These are phyloP conservation scores for Pelargonium citronellum DNA, from an alignment of 441 rosid genomes.

Conservation along the genomic window DNA sequence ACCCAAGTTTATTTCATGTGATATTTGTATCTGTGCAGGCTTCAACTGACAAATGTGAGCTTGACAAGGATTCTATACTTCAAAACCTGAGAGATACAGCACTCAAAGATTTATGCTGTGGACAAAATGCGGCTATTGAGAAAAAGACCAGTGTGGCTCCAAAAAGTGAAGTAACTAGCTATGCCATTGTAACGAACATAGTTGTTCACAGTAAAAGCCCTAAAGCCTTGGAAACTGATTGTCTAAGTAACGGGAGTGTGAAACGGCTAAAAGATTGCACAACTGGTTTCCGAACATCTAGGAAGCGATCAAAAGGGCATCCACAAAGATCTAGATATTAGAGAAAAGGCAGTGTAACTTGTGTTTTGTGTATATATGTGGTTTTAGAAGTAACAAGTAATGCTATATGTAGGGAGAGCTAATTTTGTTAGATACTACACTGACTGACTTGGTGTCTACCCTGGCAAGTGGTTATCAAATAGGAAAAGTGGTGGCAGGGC, in stretches of 20 bases:
- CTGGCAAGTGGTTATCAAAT: too few species aligned
- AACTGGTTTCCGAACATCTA: conserved; percentile 30
- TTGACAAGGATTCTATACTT: conserved; percentile 38
- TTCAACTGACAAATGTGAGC: conserved; percentile 29
- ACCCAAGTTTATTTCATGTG: neutral
- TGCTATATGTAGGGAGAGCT: neutral
- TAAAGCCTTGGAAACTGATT: conserved; percentile 39
- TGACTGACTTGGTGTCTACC: neutral
- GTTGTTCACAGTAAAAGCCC: conserved; percentile 1
- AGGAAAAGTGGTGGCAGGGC: too few species aligned
- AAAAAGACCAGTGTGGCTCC: conserved; percentile 39
- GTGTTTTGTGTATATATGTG: conserved; percentile 20
- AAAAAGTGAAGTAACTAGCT: conserved; percentile 43
- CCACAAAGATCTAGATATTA: conserved; percentile 45
- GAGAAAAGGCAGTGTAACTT: conserved; percentile 1
- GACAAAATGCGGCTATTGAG: conserved; percentile 51
- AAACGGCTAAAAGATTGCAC: conserved; percentile 39
- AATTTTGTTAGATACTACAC: neutral
- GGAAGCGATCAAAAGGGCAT: conserved; percentile 52
- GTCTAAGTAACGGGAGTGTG: conserved; percentile 40
- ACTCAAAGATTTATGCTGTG: conserved; percentile 39
- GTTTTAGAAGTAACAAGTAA: neutral
- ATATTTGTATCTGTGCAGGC: conserved; percentile 33
- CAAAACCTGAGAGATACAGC: conserved; percentile 52
- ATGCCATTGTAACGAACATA: conserved; percentile 63